Evolutionary conservation across 2,329 filamentous ascomycete species (phyloP).

Genomic region (Fusarium chaquense): DNA sequence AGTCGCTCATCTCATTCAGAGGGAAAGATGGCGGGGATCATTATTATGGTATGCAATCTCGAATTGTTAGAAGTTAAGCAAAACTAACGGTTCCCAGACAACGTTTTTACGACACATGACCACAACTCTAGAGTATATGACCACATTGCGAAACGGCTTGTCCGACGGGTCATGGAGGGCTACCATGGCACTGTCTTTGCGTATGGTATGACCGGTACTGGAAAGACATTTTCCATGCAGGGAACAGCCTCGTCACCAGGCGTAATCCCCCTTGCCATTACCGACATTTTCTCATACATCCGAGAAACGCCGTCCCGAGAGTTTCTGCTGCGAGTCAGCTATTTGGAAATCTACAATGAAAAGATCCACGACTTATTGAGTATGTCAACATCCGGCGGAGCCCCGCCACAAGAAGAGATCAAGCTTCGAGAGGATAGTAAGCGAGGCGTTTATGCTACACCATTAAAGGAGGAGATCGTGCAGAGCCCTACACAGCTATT

Average conservation of each 20-base stretch:
- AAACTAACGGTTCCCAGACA: constrained; percentile 71
- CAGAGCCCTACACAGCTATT: constrained; percentile 96
- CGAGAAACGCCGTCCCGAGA: constrained; percentile 95
- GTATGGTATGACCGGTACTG: constrained; percentile 98
- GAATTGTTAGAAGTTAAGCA: neutral
- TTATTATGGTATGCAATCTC: constrained; percentile 77
- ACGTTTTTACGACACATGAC: constrained; percentile 94
- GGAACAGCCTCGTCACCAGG: constrained; percentile 94
- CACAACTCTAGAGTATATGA: constrained; percentile 97
- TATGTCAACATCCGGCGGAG: constrained; percentile 72
- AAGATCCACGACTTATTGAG: constrained; percentile 94
- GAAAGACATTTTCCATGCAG: constrained; percentile 99
- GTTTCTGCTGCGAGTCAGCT: constrained; percentile 94
- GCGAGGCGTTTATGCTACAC: constrained; percentile 94
- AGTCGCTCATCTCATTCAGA: constrained; percentile 82
- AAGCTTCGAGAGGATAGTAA: constrained; percentile 97
- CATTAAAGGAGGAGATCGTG: constrained; percentile 97
- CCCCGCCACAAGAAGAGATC: constrained; percentile 84
- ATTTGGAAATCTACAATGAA: constrained; percentile 99
- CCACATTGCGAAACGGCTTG: constrained; percentile 90
- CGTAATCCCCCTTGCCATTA: constrained; percentile 96
- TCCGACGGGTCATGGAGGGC: constrained; percentile 97
- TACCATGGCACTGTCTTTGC: constrained; percentile 99
- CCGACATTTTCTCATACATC: constrained; percentile 99
- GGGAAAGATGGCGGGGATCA: constrained; percentile 95